These are phyloP conservation scores for Zalaria sp. DNA, from an alignment of 2,329 filamentous ascomycete species.

Conservation along the genomic window DNA sequence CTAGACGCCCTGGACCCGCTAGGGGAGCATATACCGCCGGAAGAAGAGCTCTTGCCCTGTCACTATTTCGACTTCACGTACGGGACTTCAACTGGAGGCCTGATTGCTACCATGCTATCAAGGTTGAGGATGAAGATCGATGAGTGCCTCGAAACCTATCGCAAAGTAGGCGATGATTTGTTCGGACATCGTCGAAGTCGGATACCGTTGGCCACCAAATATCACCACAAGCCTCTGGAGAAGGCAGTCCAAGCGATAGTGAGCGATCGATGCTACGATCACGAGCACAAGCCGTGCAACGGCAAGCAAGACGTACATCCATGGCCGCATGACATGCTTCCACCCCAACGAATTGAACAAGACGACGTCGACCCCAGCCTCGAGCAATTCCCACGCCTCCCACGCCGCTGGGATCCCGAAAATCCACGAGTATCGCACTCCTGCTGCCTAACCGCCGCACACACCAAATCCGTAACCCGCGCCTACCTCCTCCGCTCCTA, in stretches of 20 bases:
- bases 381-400: too few species aligned
- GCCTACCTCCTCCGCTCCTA: conserved; percentile 36
- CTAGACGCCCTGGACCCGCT: conserved; percentile 26
- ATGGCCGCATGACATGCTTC: conserved; percentile 14
- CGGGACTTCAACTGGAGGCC: conserved; percentile 36
- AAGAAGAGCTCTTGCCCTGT: conserved; percentile 32
- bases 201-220: conserved; percentile 34
- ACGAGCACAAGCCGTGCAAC: conserved; percentile 21
- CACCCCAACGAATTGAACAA: too few species aligned
- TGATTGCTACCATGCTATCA: conserved; percentile 36
- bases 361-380: too few species aligned
- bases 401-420: conserved; percentile 6
- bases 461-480: conserved; percentile 31
- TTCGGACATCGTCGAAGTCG: conserved; percentile 30
- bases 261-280: conserved; percentile 27
- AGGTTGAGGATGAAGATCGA: conserved; percentile 34
- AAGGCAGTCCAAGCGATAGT: conserved; percentile 32
- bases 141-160: conserved; percentile 33
- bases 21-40: conserved; percentile 12
- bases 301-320: conserved; percentile 30
- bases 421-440: conserved; percentile 20
- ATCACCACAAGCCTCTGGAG: conserved; percentile 34
- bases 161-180: conserved; percentile 31
- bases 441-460: conserved; percentile 35
- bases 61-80: conserved; percentile 42